Evolutionary conservation across 1,139 yeast genomes (phyloP).

Genomic region (Lodderomyces jiufengensis): DNA sequence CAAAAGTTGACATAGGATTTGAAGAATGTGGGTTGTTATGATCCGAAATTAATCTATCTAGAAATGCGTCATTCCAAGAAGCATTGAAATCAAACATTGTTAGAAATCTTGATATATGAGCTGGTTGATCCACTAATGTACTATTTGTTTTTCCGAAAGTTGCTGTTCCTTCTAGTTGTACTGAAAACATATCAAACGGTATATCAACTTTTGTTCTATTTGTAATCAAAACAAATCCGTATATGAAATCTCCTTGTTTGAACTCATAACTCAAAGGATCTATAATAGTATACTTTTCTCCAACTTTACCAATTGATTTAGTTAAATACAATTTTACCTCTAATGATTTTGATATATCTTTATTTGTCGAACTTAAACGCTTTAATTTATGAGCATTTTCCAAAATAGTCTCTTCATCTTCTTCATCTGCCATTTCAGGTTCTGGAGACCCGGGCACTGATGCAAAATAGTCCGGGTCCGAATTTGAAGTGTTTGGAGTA

Average conservation of each 20-base stretch:
- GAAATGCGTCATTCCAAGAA: constrained; percentile 38
- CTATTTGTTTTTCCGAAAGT: constrained; percentile 19
- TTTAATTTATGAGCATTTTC: constrained; percentile 37
- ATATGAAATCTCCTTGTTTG: constrained; percentile 38
- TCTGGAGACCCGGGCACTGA: constrained; percentile 21
- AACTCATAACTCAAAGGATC: constrained; percentile 31
- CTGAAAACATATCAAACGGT: constrained; percentile 42
- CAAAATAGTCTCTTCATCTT: constrained; percentile 22
- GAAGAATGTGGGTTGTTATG: constrained; percentile 23
- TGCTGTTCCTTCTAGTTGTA: constrained; percentile 34
- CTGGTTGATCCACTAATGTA: constrained; percentile 13
- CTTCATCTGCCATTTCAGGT: constrained; percentile 9
- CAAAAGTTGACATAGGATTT: constrained; percentile 19
- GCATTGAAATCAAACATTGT: constrained; percentile 44
- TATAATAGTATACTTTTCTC: constrained; percentile 26
- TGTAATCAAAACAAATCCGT: constrained; percentile 36
- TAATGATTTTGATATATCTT: constrained; percentile 25
- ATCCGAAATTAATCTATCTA: constrained; percentile 29
- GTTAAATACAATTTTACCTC: constrained; percentile 30
- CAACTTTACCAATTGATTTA: constrained; percentile 28
- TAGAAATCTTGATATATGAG: constrained; percentile 19
- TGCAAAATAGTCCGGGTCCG: constrained; percentile 20
- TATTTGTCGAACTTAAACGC: constrained; percentile 29
- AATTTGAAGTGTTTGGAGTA: constrained; percentile 22
- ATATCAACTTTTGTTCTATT: constrained; percentile 27